Percentiles rank a stretch among this genome's conserved stretches.
Conservation (phyloP, 2,329 filamentous ascomycete species). For the Botryotinia convoluta region DNA sequence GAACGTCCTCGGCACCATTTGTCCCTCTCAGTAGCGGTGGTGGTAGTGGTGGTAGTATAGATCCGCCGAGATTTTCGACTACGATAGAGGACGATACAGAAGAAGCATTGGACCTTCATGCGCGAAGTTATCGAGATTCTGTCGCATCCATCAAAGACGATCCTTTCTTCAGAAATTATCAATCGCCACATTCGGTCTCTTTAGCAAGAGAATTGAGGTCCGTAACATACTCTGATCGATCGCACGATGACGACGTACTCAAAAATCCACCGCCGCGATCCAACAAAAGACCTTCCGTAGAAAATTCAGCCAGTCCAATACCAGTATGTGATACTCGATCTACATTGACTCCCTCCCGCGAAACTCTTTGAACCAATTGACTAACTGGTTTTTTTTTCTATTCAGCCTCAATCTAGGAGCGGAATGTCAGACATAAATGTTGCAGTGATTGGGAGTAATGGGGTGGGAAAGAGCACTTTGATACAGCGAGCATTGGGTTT, state of each 20-base stretch:
- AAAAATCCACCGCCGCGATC: slow-evolving; percentile 24
- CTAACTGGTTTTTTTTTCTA: background rate
- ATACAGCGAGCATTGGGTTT: slow-evolving; percentile 62
- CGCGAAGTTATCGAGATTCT: slow-evolving; percentile 45
- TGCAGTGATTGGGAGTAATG: slow-evolving; percentile 63
- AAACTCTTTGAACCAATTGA: background rate
- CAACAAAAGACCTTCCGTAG: slow-evolving; percentile 22
- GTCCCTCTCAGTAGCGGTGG: slow-evolving; percentile 8
- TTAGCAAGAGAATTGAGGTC: slow-evolving; percentile 37
- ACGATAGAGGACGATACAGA: slow-evolving; percentile 25
- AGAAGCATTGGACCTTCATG: slow-evolving; percentile 2
- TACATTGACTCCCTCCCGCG: background rate
- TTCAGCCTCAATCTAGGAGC: slow-evolving; percentile 35
- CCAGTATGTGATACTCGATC: slow-evolving; percentile 28
- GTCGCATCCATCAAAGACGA: slow-evolving; percentile 55
- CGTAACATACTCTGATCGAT: slow-evolving; percentile 28
- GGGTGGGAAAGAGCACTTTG: slow-evolving; percentile 67
- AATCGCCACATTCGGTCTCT: slow-evolving; percentile 40
- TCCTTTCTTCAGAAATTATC: slow-evolving; percentile 52
- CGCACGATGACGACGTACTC: slow-evolving; percentile 24
- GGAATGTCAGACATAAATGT: slow-evolving; percentile 57
- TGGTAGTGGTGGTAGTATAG: background rate
- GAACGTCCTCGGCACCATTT: slow-evolving; percentile 20
- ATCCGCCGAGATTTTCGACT: slow-evolving; percentile 7
- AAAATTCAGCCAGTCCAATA: slow-evolving; percentile 29